Conservation (phyloP, 768 basidiomycete species). For the Chalciporus piperatus region DNA sequence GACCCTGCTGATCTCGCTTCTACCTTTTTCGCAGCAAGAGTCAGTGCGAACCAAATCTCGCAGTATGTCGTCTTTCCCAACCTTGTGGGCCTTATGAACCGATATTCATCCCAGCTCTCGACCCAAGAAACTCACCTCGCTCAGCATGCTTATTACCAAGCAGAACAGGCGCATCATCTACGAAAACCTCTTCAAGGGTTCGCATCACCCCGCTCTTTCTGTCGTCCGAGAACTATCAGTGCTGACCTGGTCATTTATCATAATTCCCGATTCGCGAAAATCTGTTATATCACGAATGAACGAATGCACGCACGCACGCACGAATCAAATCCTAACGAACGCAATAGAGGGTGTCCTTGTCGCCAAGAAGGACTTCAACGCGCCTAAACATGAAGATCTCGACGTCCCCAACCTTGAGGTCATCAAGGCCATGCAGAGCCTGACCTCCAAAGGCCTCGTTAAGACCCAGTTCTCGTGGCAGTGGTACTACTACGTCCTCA, state of each 20-base stretch:
- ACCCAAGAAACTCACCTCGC: slow-evolving; percentile 26
- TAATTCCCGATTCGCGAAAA: background rate
- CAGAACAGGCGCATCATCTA: slow-evolving; percentile 93
- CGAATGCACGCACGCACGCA: background rate
- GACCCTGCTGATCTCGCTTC: slow-evolving; percentile 21
- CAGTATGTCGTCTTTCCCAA: slow-evolving; percentile 30
- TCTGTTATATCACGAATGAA: background rate
- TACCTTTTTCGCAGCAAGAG: slow-evolving; percentile 27
- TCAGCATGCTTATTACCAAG: slow-evolving; percentile 96
- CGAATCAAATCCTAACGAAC: background rate
- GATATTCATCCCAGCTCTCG: slow-evolving; percentile 27
- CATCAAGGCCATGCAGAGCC: slow-evolving; percentile 68
- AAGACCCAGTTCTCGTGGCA: slow-evolving; percentile 99
- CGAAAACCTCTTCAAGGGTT: slow-evolving; percentile 99
- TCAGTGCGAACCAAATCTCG: slow-evolving; percentile 34
- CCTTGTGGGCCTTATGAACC: background rate
- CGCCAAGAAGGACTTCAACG: slow-evolving; percentile 99
- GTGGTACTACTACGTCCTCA: slow-evolving; percentile 97
- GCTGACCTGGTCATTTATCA: slow-evolving; percentile 1
- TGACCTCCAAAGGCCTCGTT: slow-evolving; percentile 78
- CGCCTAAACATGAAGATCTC: slow-evolving; percentile 92
- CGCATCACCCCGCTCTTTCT: slow-evolving; percentile 20
- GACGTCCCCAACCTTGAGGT: slow-evolving; percentile 69
- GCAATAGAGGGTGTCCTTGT: slow-evolving; percentile 91
- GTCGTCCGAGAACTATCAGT: background rate